These are phyloP conservation scores for Leucocoprinus leucothites DNA, from an alignment of 768 basidiomycete genomes.

Conservation along the genomic window DNA sequence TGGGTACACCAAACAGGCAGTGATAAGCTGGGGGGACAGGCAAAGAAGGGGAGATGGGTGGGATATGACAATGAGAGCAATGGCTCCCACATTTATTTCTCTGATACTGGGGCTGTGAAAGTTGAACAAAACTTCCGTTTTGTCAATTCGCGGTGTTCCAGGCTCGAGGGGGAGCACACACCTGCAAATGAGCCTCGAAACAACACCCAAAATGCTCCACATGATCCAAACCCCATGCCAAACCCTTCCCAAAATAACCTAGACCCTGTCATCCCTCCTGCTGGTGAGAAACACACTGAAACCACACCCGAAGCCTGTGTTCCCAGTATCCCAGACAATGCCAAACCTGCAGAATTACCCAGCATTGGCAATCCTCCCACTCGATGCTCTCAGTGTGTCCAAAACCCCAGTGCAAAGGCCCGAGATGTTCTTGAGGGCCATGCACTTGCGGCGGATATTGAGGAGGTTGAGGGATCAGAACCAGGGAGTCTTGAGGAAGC, in stretches of 20 bases:
- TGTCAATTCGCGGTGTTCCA: too few relatives aligned
- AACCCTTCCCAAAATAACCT: too few relatives aligned
- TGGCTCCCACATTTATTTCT: constrained; percentile 33
- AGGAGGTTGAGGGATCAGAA: constrained; percentile 17
- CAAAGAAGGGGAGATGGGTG: constrained; percentile 28
- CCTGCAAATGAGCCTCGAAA: constrained; percentile 12
- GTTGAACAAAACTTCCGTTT: constrained; percentile 26
- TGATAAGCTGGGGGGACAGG: constrained; percentile 16
- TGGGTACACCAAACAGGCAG: constrained; percentile 20
- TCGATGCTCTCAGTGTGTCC: background rate
- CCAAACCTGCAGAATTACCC: constrained; percentile 12
- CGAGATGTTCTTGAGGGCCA: constrained; percentile 1
- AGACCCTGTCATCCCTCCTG: too few relatives aligned
- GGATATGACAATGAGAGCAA: constrained; percentile 27
- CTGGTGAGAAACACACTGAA: background rate
- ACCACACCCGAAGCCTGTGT: background rate
- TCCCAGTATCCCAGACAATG: too few relatives aligned
- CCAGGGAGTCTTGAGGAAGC: constrained; percentile 17
- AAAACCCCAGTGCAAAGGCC: background rate
- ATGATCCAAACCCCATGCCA: too few relatives aligned
- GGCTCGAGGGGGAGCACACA: too few relatives aligned
- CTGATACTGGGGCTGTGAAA: constrained; percentile 22
- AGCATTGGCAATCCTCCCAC: background rate
- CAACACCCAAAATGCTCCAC: too few relatives aligned
- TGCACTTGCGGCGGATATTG: constrained; percentile 2